Base-by-base conservation (phyloP, 441 rosid species). In the Gossypium trilobum region DNA sequence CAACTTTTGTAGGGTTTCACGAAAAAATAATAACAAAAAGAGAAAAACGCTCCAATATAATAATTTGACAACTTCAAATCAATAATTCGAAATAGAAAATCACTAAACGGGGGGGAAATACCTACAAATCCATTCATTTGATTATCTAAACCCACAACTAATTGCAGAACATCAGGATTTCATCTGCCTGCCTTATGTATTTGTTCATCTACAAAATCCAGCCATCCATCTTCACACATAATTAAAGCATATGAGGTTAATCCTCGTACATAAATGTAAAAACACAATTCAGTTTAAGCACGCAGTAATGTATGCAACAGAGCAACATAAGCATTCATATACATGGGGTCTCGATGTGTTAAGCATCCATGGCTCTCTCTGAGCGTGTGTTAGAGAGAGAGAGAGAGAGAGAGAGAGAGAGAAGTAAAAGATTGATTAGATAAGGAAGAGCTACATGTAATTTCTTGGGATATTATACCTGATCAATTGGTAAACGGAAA, bases 401-500 rank as follows among this genome's bases (percentile, higher is more conserved):
- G 27, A 25, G 31, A 29, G 14, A 2, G 58, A 48, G 22, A 55
- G 19, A 11, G 14, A 1, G 7, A 54, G 1, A 5, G 6, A 25
- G n/a, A 19, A 8, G 7, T 3, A 73, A 73, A 73, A 68, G 78
- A 81, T 75, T 70, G 76, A 84, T 61, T 79, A 75, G 75, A 77
- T 73, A 51, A 59, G 77, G 79, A 79, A 78, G 72, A 56, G 84
- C 83, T 74, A 78, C 79, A 75, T 70, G 78, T 78, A 82, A 78
- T 83, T 39, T 58, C 66, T 39, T 55, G 77, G 66, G 74, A 83
- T 74, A 81, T 77, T 79, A 79, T 80, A 81, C 80, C 80, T 75
- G 73, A 82, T 80, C 80, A 82, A 85, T 84, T 61, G 80, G 74
- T 73, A 72, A 59, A 86, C 29, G 52, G 58, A 78, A 82, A 82